Evolutionary conservation across 2,329 filamentous ascomycete species (phyloP).

Genomic region (Triangularia verruculosa): DNA sequence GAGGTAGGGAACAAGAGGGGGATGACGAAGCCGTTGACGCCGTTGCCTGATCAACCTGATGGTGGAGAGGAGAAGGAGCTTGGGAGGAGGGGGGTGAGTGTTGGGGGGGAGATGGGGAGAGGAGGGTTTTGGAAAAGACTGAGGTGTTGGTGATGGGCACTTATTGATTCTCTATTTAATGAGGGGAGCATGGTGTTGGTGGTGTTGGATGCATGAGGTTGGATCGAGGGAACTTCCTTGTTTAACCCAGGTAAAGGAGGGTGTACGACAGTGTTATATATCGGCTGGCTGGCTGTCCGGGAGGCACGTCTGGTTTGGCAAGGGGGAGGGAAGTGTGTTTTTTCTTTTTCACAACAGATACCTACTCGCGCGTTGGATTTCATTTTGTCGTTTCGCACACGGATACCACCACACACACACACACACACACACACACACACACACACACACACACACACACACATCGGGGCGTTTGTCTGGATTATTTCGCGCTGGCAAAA

Average conservation of each 20-base stretch:
- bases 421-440: too few species aligned
- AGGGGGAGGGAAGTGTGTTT: background rate
- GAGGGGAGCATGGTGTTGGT: background rate
- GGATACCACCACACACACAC: too few species aligned
- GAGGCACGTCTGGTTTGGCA: background rate
- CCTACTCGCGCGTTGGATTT: background rate
- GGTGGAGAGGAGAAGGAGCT: constrained; percentile 40
- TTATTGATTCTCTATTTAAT: background rate
- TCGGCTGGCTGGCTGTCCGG: background rate
- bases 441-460: too few species aligned
- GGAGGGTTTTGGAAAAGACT: constrained; percentile 55
- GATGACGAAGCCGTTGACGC: constrained; percentile 57
- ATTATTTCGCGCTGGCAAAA: background rate
- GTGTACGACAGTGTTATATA: background rate
- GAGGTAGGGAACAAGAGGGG: constrained; percentile 44
- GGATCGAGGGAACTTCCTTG: background rate
- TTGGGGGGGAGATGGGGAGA: constrained; percentile 41
- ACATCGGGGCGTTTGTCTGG: constrained; percentile 5
- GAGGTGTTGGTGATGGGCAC: constrained; percentile 48
- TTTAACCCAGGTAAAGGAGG: background rate
- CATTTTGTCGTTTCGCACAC: background rate
- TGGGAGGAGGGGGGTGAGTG: constrained; percentile 43
- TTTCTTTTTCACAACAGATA: background rate
- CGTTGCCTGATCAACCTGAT: constrained; percentile 41
- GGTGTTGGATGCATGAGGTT: background rate